A percentile compares a stretch with the other conserved stretches of the same genome.
These are phyloP conservation scores for Leptographium procerum DNA, from an alignment of 2,329 filamentous ascomycete species.

Conservation along the genomic window DNA sequence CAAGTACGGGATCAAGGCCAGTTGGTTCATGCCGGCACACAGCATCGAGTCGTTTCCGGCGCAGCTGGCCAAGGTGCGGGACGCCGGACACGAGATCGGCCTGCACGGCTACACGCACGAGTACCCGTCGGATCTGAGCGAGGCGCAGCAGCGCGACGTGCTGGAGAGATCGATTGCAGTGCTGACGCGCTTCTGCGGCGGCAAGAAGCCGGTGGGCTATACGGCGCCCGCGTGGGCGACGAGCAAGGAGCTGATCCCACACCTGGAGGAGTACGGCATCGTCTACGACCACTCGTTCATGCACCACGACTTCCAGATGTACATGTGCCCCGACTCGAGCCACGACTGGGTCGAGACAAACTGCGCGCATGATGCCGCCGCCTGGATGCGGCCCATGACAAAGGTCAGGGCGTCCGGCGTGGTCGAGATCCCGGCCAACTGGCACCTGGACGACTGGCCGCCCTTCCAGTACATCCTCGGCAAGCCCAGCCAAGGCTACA, in stretches of 20 bases:
- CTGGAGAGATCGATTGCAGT: slow-evolving; percentile 63
- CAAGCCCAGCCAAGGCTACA: slow-evolving; percentile 52
- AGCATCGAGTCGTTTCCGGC: slow-evolving; percentile 37
- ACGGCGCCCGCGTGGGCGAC: slow-evolving; percentile 70
- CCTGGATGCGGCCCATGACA: slow-evolving; percentile 56
- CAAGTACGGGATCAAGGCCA: slow-evolving; percentile 60
- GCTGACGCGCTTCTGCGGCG: slow-evolving; percentile 53
- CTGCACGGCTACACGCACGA: slow-evolving; percentile 28
- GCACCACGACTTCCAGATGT: slow-evolving; percentile 53
- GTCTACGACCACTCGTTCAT: slow-evolving; percentile 60
- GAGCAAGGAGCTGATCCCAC: slow-evolving; percentile 52
- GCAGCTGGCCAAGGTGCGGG: slow-evolving; percentile 30
- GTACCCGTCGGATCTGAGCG: slow-evolving; percentile 41
- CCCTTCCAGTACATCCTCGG: slow-evolving; percentile 59
- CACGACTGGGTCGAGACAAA: slow-evolving; percentile 59
- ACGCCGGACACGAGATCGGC: slow-evolving; percentile 37
- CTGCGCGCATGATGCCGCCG: slow-evolving; percentile 47
- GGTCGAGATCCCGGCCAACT: slow-evolving; percentile 54
- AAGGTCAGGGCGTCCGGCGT: slow-evolving; percentile 49
- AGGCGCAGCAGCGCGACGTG: slow-evolving; percentile 66
- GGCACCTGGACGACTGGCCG: slow-evolving; percentile 56
- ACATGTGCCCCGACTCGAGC: slow-evolving; percentile 47
- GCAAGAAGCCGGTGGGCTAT: slow-evolving; percentile 59
- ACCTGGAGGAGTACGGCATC: slow-evolving; percentile 56
- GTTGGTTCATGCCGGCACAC: slow-evolving; percentile 40